Conservation (phyloP, 1,139 yeast species). For the Meyerozyma carpophila region DNA sequence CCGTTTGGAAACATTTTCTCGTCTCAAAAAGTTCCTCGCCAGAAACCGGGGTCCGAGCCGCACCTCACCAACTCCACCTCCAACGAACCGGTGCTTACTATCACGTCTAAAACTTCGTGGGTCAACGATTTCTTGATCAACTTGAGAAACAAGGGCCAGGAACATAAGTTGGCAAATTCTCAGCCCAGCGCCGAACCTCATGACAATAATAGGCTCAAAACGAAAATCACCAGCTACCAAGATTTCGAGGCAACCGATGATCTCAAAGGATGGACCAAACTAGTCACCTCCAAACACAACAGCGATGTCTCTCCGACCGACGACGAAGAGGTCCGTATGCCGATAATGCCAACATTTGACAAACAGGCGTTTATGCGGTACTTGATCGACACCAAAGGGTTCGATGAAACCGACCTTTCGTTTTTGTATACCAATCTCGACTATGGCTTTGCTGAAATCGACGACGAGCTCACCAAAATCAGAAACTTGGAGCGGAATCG, state of each 20-base stretch:
- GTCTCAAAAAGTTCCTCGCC: background rate
- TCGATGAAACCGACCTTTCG: slow-evolving; percentile 20
- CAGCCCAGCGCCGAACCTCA: background rate
- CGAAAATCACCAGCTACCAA: slow-evolving; percentile 19
- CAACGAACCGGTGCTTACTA: background rate
- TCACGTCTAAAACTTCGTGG: slow-evolving; percentile 12
- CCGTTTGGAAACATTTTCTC: background rate
- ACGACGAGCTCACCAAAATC: slow-evolving; percentile 29
- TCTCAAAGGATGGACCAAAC: slow-evolving; percentile 22
- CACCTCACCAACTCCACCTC: background rate
- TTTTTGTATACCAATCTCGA: slow-evolving; percentile 26
- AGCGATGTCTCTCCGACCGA: background rate
- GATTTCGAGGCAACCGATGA: slow-evolving; percentile 18
- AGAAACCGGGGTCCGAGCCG: background rate
- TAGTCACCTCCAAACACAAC: slow-evolving; percentile 13
- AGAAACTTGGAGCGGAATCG: slow-evolving; percentile 11
- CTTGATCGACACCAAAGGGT: slow-evolving; percentile 25
- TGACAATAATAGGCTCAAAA: slow-evolving; percentile 6
- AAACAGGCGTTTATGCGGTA: slow-evolving; percentile 26
- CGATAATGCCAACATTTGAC: slow-evolving; percentile 12
- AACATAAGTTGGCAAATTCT: background rate
- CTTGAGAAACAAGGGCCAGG: slow-evolving; percentile 2
- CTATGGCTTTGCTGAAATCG: slow-evolving; percentile 35
- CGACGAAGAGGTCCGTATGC: slow-evolving; percentile 7
- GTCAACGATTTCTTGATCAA: slow-evolving; percentile 12